Evolutionary conservation across 169 alveolate species (phyloP).

Genomic region (Condylostoma magnum): DNA sequence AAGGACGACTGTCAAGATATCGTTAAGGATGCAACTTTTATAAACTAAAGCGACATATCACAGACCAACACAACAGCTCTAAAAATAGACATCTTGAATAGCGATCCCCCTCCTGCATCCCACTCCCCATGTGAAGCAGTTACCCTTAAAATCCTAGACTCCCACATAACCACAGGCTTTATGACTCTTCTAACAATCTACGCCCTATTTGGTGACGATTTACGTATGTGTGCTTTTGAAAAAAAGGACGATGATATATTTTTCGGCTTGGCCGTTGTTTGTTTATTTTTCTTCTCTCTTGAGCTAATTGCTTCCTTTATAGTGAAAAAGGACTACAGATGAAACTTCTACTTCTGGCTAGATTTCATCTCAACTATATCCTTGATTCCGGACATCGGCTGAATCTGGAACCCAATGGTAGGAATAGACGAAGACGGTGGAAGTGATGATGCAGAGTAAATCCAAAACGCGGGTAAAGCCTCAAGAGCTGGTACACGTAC

Average conservation of each 20-base stretch:
- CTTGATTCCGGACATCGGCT: conserved; percentile 63
- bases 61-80: no score
- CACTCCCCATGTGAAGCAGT: no score
- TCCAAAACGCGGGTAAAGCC: conserved; percentile 34
- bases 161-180: not conserved
- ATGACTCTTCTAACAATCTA: conserved; percentile 69
- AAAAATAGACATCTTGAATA: no score
- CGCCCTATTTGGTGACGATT: conserved; percentile 79
- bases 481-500: conserved; percentile 46
- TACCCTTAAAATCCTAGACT: no score
- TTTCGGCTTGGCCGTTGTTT: conserved; percentile 26
- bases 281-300: conserved; percentile 31
- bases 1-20: no score
- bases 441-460: not conserved
- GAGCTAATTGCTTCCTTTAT: conserved; percentile 54
- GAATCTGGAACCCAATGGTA: conserved; percentile 44
- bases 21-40: no score
- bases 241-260: conserved; percentile 55
- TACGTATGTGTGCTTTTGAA: conserved; percentile 47
- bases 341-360: conserved; percentile 76
- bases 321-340: conserved; percentile 37
- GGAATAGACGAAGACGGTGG: conserved; percentile 23
- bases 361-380: conserved; percentile 66
- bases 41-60: no score
- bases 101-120: no score